Evolutionary conservation across 1,284 basidiomycete species (phyloP), one percentile per base, ranked within the genome.

Genomic region (Bjerkandera adusta): DNA sequence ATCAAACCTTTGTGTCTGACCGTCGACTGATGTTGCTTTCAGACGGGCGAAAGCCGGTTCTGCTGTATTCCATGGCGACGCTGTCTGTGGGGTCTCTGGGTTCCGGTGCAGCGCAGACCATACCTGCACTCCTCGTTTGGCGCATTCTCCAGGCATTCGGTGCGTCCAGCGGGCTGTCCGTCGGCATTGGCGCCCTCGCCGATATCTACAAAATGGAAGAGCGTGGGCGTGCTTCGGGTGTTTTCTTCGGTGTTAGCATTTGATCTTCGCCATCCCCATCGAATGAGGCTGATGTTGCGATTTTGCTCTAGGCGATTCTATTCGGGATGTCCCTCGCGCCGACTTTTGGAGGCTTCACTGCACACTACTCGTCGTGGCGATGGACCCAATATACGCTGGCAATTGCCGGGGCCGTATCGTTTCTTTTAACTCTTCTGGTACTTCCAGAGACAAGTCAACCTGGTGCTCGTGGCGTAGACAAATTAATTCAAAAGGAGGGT

Each of bases 361-460:
- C 79, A 0, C 63, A 77, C 40, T 81, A 81, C 53, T 70, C 68
- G 26, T 82, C 84, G 0, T 91, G 88, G 88, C 73, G 85, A 3
- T 59, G 73, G 1, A 78, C 85, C 62, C 86, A 91, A 61, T 60
- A 65, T 16, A 53, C 64, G 1, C 52, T 87, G 1, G 77, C 74
- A 1, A 57, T 70, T 0, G 61, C 69, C 27, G 75, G 73, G 1
- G 50, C 74, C 0, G 36, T 75, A 0, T 68, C 72, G 1, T 69
- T 81, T 34, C 15, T 74, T 1, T 57, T 75, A 7, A 68, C 82
- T 30, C 57, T 66, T 4, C 48, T 76, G 15, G 75, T 76, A 50
- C 69, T 89, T 22, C 87, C 89, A 0, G 89, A 92, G 57, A 89
- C 88, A 3, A 75, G 72, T 13, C 82, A 85, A 56, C 67, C 79